Conservation (phyloP, 768 basidiomycete genomes). For the Kwoniella pini region DNA sequence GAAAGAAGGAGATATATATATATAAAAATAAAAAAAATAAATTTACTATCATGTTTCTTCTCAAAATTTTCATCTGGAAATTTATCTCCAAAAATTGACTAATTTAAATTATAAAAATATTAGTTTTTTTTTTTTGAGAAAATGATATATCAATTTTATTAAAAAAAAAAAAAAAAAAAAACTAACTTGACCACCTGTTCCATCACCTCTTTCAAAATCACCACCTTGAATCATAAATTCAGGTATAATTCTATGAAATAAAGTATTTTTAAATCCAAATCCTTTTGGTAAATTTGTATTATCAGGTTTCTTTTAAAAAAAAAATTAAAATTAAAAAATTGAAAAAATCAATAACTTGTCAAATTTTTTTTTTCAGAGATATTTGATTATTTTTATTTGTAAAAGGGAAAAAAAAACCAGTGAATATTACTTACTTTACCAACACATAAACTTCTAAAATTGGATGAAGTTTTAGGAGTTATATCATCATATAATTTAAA, state of each 20-base stretch:
- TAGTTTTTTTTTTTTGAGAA: too few species aligned
- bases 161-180: not conserved
- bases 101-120: too few species aligned
- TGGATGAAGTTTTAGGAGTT: constrained; percentile 55
- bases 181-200: constrained; percentile 52
- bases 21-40: too few species aligned
- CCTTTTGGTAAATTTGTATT: constrained; percentile 52
- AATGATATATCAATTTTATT: too few species aligned
- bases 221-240: constrained; percentile 58
- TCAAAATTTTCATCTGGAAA: constrained; percentile 55
- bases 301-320: constrained; percentile 43
- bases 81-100: constrained; percentile 54
- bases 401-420: too few species aligned
- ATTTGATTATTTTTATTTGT: too few species aligned
- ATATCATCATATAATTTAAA: constrained; percentile 83
- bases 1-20: too few species aligned
- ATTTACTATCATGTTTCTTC: constrained; percentile 45
- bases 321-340: too few species aligned
- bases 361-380: too few species aligned
- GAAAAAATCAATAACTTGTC: too few species aligned
- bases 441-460: constrained; percentile 78
- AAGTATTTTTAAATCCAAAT: constrained; percentile 70
- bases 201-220: constrained; percentile 67
- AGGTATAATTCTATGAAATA: constrained; percentile 67
- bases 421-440: constrained; percentile 55